Evolutionary conservation across 169 alveolate genomes (phyloP).

Genomic region (Plasmodium reichenowi): DNA sequence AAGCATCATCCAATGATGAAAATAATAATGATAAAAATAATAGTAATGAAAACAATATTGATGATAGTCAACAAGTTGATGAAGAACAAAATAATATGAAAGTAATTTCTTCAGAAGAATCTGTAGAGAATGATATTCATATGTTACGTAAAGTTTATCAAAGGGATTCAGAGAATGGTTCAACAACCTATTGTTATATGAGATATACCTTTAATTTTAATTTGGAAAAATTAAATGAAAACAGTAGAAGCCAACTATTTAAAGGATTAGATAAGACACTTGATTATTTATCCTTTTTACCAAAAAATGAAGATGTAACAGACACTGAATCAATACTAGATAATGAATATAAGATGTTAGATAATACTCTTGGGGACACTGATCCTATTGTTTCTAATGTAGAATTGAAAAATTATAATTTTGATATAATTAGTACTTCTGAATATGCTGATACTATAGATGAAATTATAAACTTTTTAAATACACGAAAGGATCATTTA

Average conservation of each 20-base stretch:
- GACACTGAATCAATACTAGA: conserved; percentile 57
- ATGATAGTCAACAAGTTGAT: background rate
- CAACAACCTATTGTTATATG: conserved; percentile 62
- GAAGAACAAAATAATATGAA: conserved; percentile 28
- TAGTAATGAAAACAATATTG: background rate
- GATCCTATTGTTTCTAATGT: conserved; percentile 49
- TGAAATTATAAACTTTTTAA: conserved; percentile 41
- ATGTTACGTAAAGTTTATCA: conserved; percentile 74
- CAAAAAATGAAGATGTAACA: conserved; percentile 35
- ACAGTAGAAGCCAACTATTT: conserved; percentile 51
- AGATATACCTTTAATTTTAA: conserved; percentile 68
- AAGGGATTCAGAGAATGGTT: conserved; percentile 17
- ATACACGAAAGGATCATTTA: conserved; percentile 8
- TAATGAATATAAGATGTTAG: conserved; percentile 34
- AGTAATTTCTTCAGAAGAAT: conserved; percentile 71
- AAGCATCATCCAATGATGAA: background rate
- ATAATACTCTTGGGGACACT: conserved; percentile 8
- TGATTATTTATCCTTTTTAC: conserved; percentile 58
- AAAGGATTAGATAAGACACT: conserved; percentile 51
- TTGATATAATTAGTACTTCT: background rate
- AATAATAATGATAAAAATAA: background rate
- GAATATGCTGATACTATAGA: conserved; percentile 53
- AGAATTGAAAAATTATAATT: conserved; percentile 28
- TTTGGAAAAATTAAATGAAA: conserved; percentile 71
- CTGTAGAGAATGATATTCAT: conserved; percentile 70